Evolutionary conservation across 108 stramenopile genomes (phyloP), one percentile per base, ranked within the genome.

Genomic region (Cyclostephanos invisitatus): DNA sequence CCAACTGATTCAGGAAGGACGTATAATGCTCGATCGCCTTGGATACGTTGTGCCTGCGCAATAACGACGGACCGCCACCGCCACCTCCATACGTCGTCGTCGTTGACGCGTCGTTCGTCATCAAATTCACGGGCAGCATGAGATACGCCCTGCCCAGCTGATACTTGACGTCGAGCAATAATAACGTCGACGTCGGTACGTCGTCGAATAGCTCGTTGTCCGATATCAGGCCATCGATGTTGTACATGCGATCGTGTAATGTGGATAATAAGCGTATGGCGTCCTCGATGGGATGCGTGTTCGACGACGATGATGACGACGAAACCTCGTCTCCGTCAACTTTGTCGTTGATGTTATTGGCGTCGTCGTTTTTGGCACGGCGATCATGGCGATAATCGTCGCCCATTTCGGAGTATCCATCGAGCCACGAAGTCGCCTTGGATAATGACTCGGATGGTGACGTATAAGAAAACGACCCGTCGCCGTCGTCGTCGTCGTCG

Each of bases 131-230:
- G 89, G 89, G 6, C n/a, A 90, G 65, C 46, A 74, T 60, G 10
- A 83, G 64, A 50, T 65, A 67, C 14, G 87, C 87, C 72, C 82
- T 46, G 0, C 89, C 92, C 22, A 93, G 56, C n/a, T 87, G 79
- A 70, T 87, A 89, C 35, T 89, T 85, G 44, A 89, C 60, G 14
- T 81, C 66, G 42, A 93, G 50, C 9, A 89, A 86, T 44, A 84
- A 75, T 15, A 93, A 32, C 38, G 85, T 86, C 25, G 80, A 82
- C 0, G 89, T 93, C n/a, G 73, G 63, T 18, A 90, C 71, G 61
- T 93, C 92, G 36, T 87, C 88, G 20, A 89, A 54, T 7, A 70
- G 66, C 68, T 92, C 91, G 64, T 93, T 93, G 36, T 63, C 56
- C 6, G 92, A 93, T 67, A 93, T 85, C 17, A 86, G 40, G 0